Base-by-base conservation (phyloP, 192 early-diverging fungal genomes). In the Spinellus fusiger region DNA sequence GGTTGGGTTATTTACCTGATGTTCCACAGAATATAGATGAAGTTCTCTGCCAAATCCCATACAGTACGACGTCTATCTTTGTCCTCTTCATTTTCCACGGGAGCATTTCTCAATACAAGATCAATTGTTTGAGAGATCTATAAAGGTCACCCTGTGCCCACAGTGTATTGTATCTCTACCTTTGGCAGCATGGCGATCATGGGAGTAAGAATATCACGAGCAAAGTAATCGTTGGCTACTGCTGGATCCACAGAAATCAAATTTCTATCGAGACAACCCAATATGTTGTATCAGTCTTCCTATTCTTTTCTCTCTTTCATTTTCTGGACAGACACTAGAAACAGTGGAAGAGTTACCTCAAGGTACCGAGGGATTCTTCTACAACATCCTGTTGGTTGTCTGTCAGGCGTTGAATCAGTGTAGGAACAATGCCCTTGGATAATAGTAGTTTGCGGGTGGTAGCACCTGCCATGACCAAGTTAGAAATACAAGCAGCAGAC, bases 401-500 rank as follows among this genome's bases (percentile, higher is more conserved):
- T 2, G 80, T 81, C 22, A 95, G 68, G n/a, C 85, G 77, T 31
- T 86, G 84, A 16, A 96, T 77, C 29, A 96, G 72, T 4, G 73
- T 73, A 18, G 69, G 71, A 23, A 90, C 67, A 27, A 93, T 62
- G 66, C 84, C 80, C 54, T 84, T 86, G 49, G 84, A 77, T n/a
- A 95, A 77, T 52, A 96, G 77, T 53, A 90, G 63, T 52, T 86
- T 82, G 16, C 89, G 84, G 5, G 83, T 86, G n/a, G 70, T 67
- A 12, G 61, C 72, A 52, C 88, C 82, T 38, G 75, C 64, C 62
- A 85, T 77, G 65, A 91, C 73, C 31, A 96, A 73, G 71, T 93
- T 88, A 35, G 89, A 90, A 16, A 91, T 80, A 58, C 90, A 89
- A 28, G 92, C 88, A 15, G 90, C 89, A 1, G 94, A 91, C 93